These are phyloP conservation scores for Chlamydomonas asymmetrica DNA, from an alignment of 139 green algal genomes.

Conservation along the genomic window DNA sequence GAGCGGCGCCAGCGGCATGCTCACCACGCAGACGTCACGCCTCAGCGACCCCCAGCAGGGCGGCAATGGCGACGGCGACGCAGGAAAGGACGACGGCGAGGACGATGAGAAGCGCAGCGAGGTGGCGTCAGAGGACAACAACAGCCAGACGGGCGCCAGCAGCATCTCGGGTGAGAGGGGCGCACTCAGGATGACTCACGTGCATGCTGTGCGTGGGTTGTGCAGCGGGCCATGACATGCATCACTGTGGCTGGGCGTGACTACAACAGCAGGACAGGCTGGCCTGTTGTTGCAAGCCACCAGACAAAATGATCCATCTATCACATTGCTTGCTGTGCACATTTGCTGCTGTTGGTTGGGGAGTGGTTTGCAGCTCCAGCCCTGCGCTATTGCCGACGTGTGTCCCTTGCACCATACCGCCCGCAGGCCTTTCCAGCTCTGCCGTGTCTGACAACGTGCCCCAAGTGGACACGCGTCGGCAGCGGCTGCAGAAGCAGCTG, in stretches of 20 bases:
- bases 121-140: not conserved
- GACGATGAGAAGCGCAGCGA: conserved; percentile 16
- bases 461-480: conserved; percentile 9
- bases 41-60: no score
- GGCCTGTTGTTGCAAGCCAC: no score
- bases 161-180: conserved; percentile 5
- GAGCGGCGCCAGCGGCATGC: not conserved
- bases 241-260: no score
- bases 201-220: no score
- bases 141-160: conserved; percentile 26
- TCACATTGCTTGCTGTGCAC: no score
- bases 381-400: no score
- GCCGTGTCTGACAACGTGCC: not conserved
- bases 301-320: no score
- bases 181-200: not conserved
- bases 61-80: not conserved
- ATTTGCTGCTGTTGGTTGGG: no score
- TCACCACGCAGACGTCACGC: no score
- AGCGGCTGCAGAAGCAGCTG: conserved; percentile 7
- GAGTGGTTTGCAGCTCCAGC: no score
- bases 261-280: no score
- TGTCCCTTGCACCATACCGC: not conserved
- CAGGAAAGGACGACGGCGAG: not conserved
- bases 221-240: no score
- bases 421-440: conserved; percentile 2